These are phyloP conservation scores for Zanthoxylum bungeanum DNA, from an alignment of 345 rosid genomes.

Conservation along the genomic window DNA sequence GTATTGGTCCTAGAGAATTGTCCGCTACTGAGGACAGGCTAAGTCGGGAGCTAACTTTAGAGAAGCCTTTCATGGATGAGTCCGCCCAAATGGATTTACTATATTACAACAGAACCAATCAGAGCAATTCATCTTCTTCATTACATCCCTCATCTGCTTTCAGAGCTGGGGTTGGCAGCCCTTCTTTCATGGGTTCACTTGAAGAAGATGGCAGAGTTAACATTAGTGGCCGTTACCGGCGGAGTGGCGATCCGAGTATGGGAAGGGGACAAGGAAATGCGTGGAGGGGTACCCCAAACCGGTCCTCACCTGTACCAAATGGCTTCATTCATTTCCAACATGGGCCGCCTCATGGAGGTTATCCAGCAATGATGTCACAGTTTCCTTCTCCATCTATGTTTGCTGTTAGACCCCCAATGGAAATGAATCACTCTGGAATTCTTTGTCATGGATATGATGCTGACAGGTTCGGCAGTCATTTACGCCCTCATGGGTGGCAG, in stretches of 20 bases:
- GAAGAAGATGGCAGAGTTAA: constrained; percentile 71
- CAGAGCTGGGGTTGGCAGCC: constrained; percentile 65
- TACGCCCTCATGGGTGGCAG: constrained; percentile 95
- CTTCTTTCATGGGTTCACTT: constrained; percentile 56
- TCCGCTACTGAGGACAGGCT: constrained; percentile 54
- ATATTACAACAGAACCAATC: constrained; percentile 53
- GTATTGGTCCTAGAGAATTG: constrained; percentile 48
- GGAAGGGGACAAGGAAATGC: constrained; percentile 85
- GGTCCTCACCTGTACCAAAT: constrained; percentile 75
- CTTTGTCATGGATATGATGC: constrained; percentile 76
- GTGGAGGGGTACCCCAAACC: constrained; percentile 87
- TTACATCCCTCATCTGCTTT: constrained; percentile 59
- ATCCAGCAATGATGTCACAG: constrained; percentile 72
- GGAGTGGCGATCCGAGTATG: constrained; percentile 57
- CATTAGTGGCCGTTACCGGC: constrained; percentile 48
- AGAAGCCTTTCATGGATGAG: constrained; percentile 59
- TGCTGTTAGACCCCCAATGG: constrained; percentile 80
- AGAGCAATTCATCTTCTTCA: constrained; percentile 41
- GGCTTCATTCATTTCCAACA: constrained; percentile 89
- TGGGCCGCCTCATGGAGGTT: constrained; percentile 80
- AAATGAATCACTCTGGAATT: constrained; percentile 70
- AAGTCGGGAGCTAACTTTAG: constrained; percentile 44
- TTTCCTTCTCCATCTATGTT: constrained; percentile 73
- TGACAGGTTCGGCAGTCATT: constrained; percentile 76
- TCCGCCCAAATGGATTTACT: constrained; percentile 56